Conservation (phyloP, 179 eudicot genomes). For the Patellifolia procumbens region DNA sequence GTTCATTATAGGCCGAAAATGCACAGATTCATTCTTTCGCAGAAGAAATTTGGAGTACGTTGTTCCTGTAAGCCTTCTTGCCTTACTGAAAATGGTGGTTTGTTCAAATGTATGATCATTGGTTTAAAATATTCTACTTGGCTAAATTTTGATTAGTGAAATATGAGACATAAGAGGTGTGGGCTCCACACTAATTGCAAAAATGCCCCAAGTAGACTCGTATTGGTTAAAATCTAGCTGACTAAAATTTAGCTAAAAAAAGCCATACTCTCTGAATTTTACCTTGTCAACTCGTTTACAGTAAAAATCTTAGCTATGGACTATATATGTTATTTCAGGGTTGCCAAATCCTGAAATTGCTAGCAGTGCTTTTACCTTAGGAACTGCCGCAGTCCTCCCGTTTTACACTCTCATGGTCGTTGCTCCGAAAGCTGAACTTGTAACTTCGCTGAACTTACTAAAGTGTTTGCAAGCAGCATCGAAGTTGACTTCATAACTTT, state of each 20-base stretch:
- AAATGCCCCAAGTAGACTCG: no score
- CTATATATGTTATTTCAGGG: constrained; percentile 44
- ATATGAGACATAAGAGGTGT: no score
- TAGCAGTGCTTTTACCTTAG: constrained; percentile 68
- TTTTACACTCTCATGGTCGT: constrained; percentile 86
- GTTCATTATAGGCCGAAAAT: constrained; percentile 33
- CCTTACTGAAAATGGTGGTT: neutral
- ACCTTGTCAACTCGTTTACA: neutral
- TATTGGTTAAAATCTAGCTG: no score
- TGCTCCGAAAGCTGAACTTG: constrained; percentile 87
- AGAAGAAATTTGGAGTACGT: constrained; percentile 40
- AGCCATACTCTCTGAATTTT: no score
- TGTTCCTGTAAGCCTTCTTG: constrained; percentile 59
- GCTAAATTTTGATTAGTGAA: no score
- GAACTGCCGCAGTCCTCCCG: constrained; percentile 90
- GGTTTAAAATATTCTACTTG: no score
- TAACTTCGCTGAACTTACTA: constrained; percentile 33
- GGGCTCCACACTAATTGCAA: no score
- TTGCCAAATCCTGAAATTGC: constrained; percentile 60
- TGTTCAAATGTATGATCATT: neutral
- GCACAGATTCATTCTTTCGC: constrained; percentile 24
- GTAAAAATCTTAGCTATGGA: neutral
- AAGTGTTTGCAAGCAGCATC: neutral
- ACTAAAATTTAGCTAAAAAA: no score
- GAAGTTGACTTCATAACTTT: neutral